Base-by-base conservation (phyloP, 2,329 filamentous ascomycete genomes). In the Fusarium sp. region DNA sequence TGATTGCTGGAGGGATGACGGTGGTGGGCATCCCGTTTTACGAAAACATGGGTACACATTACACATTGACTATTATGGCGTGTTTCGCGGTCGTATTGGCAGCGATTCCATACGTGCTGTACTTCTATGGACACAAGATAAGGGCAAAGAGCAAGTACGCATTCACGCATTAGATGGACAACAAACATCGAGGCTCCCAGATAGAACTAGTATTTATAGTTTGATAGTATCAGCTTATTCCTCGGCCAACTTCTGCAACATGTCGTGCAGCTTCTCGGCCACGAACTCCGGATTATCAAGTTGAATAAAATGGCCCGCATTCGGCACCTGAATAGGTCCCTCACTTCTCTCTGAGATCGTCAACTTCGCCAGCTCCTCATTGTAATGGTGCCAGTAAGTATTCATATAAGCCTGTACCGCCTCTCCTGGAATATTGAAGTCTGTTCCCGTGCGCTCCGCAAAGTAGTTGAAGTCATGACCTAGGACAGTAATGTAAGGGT, bases 361-460 rank as follows among this genome's bases (percentile, higher is more conserved):
- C 17, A 90, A 82, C 26, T 79, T 79, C 2, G 81, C 76, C 30
- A 91, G 74, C 0, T 85, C 87, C 63, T 87, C 80, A 55, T 90
- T 90, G 72, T 90, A 91, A 36, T 55, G 70, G 7, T 84, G 81
- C 89, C 89, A 91, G 6, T 82, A 83, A 0, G 87, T 85, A 63
- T 90, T 89, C 57, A 86, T 75, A 75, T 89, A 90, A 15, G 80
- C 80, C 73, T 85, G 85, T 1, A 85, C 86, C 41, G 89, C 51
- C 38, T 60, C 63, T 3, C 32, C 39, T 2, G 72, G 66, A 18
- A 57, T 41, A 1, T 57, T 50, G 9, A 67, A 60, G 28, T 71
- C 70, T 3, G 35, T 58, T 1, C 60, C 67, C 0, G 66, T 61
- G 10, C 69, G 66, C 5, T 57, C 55, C 0, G 75, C 71, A 15